Conservation (phyloP, 495 filamentous ascomycete species). For the Melanomma pulvis-pyrius region DNA sequence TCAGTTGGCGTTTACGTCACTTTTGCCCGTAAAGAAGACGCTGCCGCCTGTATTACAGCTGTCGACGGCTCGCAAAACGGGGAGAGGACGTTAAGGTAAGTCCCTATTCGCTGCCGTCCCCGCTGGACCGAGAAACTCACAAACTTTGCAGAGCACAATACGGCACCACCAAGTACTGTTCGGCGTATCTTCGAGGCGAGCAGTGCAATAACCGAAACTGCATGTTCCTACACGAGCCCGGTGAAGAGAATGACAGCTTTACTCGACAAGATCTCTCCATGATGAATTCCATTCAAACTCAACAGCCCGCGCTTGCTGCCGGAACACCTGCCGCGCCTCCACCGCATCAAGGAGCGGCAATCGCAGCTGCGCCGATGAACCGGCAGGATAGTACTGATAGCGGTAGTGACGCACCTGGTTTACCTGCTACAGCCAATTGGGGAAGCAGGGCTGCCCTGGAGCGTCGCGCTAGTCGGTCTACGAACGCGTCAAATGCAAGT, state of each 20-base stretch:
- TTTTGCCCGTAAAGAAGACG: constrained; percentile 85
- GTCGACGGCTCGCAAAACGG: constrained; percentile 93
- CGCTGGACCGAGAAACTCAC: constrained; percentile 39
- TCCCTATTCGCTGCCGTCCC: not conserved
- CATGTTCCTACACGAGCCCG: constrained; percentile 96
- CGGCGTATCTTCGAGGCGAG: constrained; percentile 91
- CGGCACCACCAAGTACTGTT: constrained; percentile 99
- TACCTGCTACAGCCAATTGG: constrained; percentile 94
- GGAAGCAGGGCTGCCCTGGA: constrained; percentile 76
- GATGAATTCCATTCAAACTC: constrained; percentile 85
- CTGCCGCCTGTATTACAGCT: constrained; percentile 81
- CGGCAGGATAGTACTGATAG: constrained; percentile 75
- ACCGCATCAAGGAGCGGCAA: constrained; percentile 52
- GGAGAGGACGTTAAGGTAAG: constrained; percentile 73
- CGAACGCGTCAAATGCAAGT: constrained; percentile 78
- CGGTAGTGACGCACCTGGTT: constrained; percentile 72
- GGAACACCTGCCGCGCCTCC: constrained; percentile 48
- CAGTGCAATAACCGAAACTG: constrained; percentile 91
- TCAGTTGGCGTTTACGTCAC: constrained; percentile 97
- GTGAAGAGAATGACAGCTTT: constrained; percentile 95
- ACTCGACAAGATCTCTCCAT: constrained; percentile 92
- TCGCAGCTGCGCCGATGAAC: constrained; percentile 67
- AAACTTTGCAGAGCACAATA: constrained; percentile 72
- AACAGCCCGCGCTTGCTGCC: constrained; percentile 59
- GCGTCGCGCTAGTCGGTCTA: constrained; percentile 73